These are phyloP conservation scores for Grosmannia serpens DNA, from an alignment of 2,329 filamentous ascomycete genomes.

Conservation along the genomic window DNA sequence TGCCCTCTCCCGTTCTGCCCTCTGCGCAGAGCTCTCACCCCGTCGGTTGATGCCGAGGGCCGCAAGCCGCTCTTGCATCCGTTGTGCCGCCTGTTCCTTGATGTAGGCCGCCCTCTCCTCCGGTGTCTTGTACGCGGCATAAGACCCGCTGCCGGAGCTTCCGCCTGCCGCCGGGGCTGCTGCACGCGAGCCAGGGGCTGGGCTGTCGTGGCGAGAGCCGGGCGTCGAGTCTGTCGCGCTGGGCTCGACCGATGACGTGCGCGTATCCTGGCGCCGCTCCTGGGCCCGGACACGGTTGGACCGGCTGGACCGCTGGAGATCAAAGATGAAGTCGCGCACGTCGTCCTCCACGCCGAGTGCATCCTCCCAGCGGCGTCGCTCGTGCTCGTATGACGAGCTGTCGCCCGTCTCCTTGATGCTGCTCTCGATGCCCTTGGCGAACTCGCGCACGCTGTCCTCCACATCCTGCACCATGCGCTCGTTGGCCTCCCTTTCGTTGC, in stretches of 20 bases:
- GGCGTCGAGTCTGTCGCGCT: slow-evolving; percentile 15
- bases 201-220: slow-evolving; percentile 14
- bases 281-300: slow-evolving; percentile 55
- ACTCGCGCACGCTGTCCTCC: slow-evolving; percentile 88
- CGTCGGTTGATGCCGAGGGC: slow-evolving; percentile 85
- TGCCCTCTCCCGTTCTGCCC: slow-evolving; percentile 74
- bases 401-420: slow-evolving; percentile 71
- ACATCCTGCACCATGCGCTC: slow-evolving; percentile 95
- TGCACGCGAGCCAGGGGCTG: slow-evolving; percentile 19
- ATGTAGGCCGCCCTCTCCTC: slow-evolving; percentile 94
- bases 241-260: not conserved
- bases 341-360: slow-evolving; percentile 92
- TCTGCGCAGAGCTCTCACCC: slow-evolving; percentile 71
- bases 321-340: slow-evolving; percentile 95
- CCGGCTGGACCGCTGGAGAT: slow-evolving; percentile 78
- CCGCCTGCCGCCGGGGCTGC: slow-evolving; percentile 29
- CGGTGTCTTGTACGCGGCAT: slow-evolving; percentile 76
- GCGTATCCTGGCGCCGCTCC: slow-evolving; percentile 36
- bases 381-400: slow-evolving; percentile 72
- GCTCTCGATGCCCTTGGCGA: slow-evolving; percentile 73
- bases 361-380: slow-evolving; percentile 90
- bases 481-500: slow-evolving; percentile 82
- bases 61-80: slow-evolving; percentile 91
- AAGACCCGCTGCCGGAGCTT: slow-evolving; percentile 50
- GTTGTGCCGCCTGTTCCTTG: slow-evolving; percentile 90